Conservation (phyloP, 1,139 yeast species). For the Debaryomycetaceae sp. region DNA sequence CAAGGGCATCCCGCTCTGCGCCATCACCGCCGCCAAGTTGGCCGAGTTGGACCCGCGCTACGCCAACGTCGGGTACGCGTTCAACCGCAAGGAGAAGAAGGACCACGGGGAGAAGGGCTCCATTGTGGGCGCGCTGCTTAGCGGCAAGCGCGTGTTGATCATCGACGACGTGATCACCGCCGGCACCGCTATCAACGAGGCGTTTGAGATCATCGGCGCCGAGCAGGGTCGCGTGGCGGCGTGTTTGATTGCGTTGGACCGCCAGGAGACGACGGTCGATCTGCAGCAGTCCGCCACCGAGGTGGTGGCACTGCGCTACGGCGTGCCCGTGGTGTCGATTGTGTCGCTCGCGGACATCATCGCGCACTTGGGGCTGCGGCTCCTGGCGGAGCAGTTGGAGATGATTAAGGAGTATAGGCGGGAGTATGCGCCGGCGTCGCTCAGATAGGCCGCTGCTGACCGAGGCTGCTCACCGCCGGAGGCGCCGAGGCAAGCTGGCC, state of each 20-base stretch:
- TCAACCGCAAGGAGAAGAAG: conserved; percentile 88
- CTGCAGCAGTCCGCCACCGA: conserved; percentile 74
- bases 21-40: conserved; percentile 85
- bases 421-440: conserved; percentile 41
- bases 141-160: conserved; percentile 69
- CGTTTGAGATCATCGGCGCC: conserved; percentile 68
- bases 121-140: conserved; percentile 79
- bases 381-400: conserved; percentile 50
- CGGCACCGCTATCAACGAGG: conserved; percentile 96
- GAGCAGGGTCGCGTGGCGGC: conserved; percentile 79
- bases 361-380: conserved; percentile 50
- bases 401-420: conserved; percentile 59
- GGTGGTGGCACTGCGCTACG: conserved; percentile 65
- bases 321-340: conserved; percentile 80
- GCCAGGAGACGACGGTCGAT: conserved; percentile 83
- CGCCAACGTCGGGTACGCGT: conserved; percentile 61
- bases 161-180: conserved; percentile 98
- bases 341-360: conserved; percentile 75
- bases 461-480: too few species aligned
- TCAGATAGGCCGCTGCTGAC: too few species aligned
- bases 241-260: conserved; percentile 84
- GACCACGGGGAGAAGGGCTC: conserved; percentile 98
- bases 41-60: conserved; percentile 87
- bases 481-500: too few species aligned
- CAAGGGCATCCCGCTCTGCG: conserved; percentile 94